A percentile compares a stretch with the other conserved stretches of the same genome.
phyloP scores from a whole-genome alignment of 495 filamentous ascomycete genomes.

The Talaromyces wortmannii region DNA sequence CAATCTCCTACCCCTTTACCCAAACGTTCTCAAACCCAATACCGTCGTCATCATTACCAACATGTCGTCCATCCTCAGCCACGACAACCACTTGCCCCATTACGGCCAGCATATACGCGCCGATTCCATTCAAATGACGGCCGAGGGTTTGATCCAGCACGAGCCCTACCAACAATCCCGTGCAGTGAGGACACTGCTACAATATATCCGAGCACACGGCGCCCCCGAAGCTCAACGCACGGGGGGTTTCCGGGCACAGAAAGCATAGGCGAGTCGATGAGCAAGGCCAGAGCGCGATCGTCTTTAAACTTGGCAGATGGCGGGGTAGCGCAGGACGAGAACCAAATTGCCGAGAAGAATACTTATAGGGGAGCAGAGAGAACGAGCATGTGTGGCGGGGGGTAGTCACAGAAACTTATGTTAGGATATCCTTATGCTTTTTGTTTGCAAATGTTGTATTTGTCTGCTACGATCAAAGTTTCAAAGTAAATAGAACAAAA shows the following conservation, averaged over 20 bases:
- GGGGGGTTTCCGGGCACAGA: conserved; percentile 8
- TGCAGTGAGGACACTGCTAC: conserved; percentile 28
- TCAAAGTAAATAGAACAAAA: no score
- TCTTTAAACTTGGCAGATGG: conserved; percentile 20
- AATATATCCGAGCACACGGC: conserved; percentile 28
- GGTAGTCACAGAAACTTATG: no score
- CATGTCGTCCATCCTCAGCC: not conserved
- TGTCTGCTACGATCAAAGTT: no score
- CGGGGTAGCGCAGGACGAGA: conserved; percentile 13
- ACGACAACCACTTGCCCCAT: conserved; percentile 7
- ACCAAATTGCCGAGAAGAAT: conserved; percentile 5
- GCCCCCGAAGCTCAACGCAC: conserved; percentile 29
- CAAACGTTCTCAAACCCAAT: conserved; percentile 19
- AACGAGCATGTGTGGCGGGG: conserved; percentile 19
- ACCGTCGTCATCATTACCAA: conserved; percentile 3
- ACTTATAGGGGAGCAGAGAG: conserved; percentile 30
- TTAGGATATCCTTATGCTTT: no score
- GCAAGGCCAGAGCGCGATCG: conserved; percentile 3
- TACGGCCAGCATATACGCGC: conserved; percentile 9
- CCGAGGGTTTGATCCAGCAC: conserved; percentile 15
- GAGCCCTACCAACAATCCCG: conserved; percentile 11
- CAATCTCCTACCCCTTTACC: conserved; percentile 17
- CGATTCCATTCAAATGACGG: conserved; percentile 9
- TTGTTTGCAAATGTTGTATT: no score
- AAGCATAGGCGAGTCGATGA: not conserved